phyloP scores from a whole-genome alignment of 1,139 yeast species.

The Geotrichum aggregatum region DNA sequence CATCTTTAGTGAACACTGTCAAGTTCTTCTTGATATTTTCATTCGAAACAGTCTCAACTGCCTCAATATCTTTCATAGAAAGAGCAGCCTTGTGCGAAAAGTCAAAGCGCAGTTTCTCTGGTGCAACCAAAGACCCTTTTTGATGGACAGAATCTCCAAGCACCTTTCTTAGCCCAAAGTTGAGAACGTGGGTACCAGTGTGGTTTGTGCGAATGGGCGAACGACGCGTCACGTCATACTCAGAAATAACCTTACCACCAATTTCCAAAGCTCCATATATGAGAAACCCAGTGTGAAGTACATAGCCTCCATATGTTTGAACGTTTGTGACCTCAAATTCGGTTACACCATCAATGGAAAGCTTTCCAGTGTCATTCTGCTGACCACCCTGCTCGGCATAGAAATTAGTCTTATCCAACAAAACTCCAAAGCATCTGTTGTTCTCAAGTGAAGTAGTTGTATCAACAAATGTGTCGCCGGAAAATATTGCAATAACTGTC shows the following conservation, averaged over 20 bases:
- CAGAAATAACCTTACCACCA: conserved; percentile 72
- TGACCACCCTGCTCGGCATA: conserved; percentile 99
- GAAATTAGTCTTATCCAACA: conserved; percentile 86
- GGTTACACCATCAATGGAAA: conserved; percentile 79
- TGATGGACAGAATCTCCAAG: conserved; percentile 89
- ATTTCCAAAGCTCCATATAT: conserved; percentile 69
- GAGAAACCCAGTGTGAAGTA: conserved; percentile 85
- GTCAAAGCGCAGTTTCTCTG: conserved; percentile 93
- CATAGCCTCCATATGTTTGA: conserved; percentile 90
- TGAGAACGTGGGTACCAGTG: conserved; percentile 94
- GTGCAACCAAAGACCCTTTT: conserved; percentile 93
- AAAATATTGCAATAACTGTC: conserved; percentile 62
- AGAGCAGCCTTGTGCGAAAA: conserved; percentile 86
- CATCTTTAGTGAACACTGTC: conserved; percentile 77
- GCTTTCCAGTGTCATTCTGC: conserved; percentile 89
- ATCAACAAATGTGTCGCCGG: conserved; percentile 58
- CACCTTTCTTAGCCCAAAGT: conserved; percentile 79
- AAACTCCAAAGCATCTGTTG: conserved; percentile 62
- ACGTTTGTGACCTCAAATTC: conserved; percentile 90
- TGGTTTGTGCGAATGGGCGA: conserved; percentile 97
- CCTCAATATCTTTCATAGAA: conserved; percentile 60
- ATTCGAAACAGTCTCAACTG: conserved; percentile 73
- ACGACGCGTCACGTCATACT: conserved; percentile 89
- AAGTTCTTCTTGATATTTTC: conserved; percentile 66
- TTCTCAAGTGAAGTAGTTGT: conserved; percentile 43